Evolutionary conservation across 345 rosid genomes (phyloP).

Genomic region (Euphorbia tirucalli): DNA sequence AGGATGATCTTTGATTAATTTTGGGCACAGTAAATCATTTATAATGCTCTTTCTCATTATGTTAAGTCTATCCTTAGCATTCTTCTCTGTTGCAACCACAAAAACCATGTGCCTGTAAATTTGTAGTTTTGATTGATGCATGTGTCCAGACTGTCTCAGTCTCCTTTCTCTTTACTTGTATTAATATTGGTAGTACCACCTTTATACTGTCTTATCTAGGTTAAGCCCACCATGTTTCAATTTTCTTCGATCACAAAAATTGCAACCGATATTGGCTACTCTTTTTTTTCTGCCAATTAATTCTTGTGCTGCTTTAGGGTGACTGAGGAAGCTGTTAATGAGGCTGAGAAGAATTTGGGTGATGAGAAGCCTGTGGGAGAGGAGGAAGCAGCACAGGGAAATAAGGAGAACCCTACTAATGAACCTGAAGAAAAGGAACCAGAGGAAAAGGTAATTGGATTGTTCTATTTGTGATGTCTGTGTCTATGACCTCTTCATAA

Average conservation of each 20-base stretch:
- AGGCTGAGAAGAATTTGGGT: conserved; percentile 15
- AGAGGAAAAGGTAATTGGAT: conserved; percentile 20
- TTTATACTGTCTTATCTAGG: background rate
- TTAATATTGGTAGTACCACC: background rate
- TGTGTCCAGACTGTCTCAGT: background rate
- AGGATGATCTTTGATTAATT: background rate
- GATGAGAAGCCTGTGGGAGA: conserved; percentile 22
- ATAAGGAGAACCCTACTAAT: conserved; percentile 15
- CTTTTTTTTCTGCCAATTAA: background rate
- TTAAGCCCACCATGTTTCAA: background rate
- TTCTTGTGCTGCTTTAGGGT: conserved; percentile 1
- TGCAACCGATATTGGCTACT: background rate
- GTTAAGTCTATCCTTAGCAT: background rate
- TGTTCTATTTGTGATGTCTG: background rate
- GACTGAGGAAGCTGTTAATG: conserved; percentile 24
- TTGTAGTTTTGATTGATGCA: background rate
- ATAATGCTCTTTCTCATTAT: background rate
- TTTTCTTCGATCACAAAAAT: background rate
- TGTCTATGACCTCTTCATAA: background rate
- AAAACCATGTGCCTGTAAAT: background rate
- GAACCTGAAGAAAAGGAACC: conserved; percentile 24
- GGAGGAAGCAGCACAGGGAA: conserved; percentile 15
- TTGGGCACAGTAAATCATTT: background rate
- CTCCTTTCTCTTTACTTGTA: background rate
- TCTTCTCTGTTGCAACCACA: background rate